Percentiles rank a stretch among this genome's conserved stretches.
phyloP scores from a whole-genome alignment of 2,329 filamentous ascomycete genomes.

The Fragosphaeria purpurea region DNA sequence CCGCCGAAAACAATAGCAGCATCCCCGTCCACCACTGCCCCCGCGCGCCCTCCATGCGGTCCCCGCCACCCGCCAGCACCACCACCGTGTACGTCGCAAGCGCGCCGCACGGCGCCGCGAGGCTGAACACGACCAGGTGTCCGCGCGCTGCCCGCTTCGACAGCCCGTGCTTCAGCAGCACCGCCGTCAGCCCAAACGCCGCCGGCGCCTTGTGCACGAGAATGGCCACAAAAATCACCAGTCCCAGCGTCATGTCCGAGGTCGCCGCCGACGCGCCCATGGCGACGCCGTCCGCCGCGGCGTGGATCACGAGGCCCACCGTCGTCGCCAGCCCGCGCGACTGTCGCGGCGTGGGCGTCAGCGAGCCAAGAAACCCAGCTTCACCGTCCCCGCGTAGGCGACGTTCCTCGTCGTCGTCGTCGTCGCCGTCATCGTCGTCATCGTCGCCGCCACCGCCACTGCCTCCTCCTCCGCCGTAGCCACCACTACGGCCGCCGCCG shows the following conservation, averaged over 20 bases:
- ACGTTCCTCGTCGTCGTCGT: conserved; percentile 41
- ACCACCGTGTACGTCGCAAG: conserved; percentile 74
- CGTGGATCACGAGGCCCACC: conserved; percentile 89
- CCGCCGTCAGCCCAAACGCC: conserved; percentile 85
- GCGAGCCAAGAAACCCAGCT: conserved; percentile 48
- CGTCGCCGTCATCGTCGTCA: conserved; percentile 1
- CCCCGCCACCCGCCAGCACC: conserved; percentile 57
- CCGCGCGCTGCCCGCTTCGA: conserved; percentile 75
- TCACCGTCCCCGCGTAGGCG: conserved; percentile 37
- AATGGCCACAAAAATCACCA: conserved; percentile 91
- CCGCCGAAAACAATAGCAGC: conserved; percentile 86
- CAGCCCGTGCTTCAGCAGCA: conserved; percentile 81
- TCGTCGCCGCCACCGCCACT: conserved; percentile 2
- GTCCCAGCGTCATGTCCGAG: conserved; percentile 62
- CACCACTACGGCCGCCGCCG: conserved; percentile 31
- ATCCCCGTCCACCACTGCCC: conserved; percentile 87
- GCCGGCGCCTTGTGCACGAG: conserved; percentile 97
- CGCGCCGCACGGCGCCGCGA: conserved; percentile 81
- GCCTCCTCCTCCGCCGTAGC: conserved; percentile 45
- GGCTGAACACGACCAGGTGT: conserved; percentile 82
- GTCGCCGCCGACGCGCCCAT: conserved; percentile 81
- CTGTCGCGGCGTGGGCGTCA: conserved; percentile 46
- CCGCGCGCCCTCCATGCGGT: conserved; percentile 43
- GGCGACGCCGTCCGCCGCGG: conserved; percentile 88
- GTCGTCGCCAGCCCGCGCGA: conserved; percentile 70